Evolutionary conservation across 2,329 filamentous ascomycete genomes (phyloP), one percentile per base, ranked within the genome.

Genomic region (Trichoderma breve): DNA sequence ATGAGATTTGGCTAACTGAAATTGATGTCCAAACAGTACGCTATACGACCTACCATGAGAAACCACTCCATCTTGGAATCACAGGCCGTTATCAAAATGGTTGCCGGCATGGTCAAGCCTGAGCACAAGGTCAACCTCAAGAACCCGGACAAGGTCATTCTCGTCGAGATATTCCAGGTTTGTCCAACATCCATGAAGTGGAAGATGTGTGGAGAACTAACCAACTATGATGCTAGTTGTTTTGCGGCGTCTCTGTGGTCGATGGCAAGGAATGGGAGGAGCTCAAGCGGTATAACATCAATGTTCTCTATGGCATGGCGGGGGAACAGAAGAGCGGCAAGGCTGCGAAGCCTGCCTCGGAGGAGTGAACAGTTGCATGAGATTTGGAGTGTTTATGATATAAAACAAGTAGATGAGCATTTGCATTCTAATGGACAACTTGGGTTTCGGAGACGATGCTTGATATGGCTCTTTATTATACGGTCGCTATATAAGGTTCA

Each of bases 91-190:
- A 95, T 96, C 80, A 89, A 91, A 77, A 88, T 87, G 74, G 86
- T 95, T 74, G 93, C 92, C 5, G 83, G 84, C 51, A 82, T 90
- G 34, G 88, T 94, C 73, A 89, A 90, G 64, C 83, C 86, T 11
- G 86, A 86, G 51, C 93, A 96, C 81, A 92, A 90, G 77, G 93
- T 96, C 72, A 90, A 95, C 76, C 86, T 97, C n/a, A 88, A 86
- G 62, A 87, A 86, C n/a, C 92, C 93, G 39, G 92, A 95, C 82
- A 89, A 93, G 78, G 88, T 95, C 36, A 91, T 96, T 75, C 82
- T 95, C 73, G 89, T 96, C 71, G 93, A 96, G 77, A 87, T 96
- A 71, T 95, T 92, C 80, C 90, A 94, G 87, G 93, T 93, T 86
- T 74, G 81, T 71, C 62, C 72, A 53, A 1, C 1, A 1, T 26